Evolutionary conservation across 164 flowering plant species (phyloP).

Genomic region (Aristolochia californica): DNA sequence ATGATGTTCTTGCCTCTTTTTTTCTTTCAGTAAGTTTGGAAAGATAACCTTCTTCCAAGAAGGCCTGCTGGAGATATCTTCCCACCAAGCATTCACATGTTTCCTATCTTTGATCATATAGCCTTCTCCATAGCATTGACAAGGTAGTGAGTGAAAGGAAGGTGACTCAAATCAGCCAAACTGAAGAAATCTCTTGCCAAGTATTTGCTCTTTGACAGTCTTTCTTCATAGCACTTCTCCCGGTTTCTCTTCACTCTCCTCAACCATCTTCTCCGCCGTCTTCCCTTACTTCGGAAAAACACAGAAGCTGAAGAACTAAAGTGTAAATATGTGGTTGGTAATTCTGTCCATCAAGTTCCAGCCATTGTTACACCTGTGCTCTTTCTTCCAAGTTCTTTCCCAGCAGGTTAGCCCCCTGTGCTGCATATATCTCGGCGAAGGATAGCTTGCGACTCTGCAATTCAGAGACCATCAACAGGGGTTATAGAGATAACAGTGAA

Average conservation of each 20-base stretch:
- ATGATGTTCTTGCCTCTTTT: too few relatives aligned
- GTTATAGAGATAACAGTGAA: neutral
- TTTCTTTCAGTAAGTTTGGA: neutral
- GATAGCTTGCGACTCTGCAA: slow-evolving; percentile 40
- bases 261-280: slow-evolving; percentile 8
- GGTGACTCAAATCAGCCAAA: slow-evolving; percentile 47
- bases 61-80: slow-evolving; percentile 20
- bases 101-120: slow-evolving; percentile 31
- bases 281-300: slow-evolving; percentile 6
- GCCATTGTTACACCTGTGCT: slow-evolving; percentile 36
- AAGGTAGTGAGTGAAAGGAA: slow-evolving; percentile 36
- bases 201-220: slow-evolving; percentile 39
- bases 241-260: slow-evolving; percentile 37
- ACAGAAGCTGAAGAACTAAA: slow-evolving; percentile 22
- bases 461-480: neutral
- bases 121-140: slow-evolving; percentile 24
- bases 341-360: slow-evolving; percentile 34
- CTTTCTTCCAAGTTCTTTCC: slow-evolving; percentile 35
- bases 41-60: slow-evolving; percentile 18
- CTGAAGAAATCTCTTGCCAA: slow-evolving; percentile 55
- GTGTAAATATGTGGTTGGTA: slow-evolving; percentile 25
- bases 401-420: slow-evolving; percentile 29
- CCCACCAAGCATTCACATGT: slow-evolving; percentile 51
- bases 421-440: slow-evolving; percentile 32
- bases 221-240: slow-evolving; percentile 34